phyloP scores from a whole-genome alignment of 169 alveolate species.

The Eimeria maxima region DNA sequence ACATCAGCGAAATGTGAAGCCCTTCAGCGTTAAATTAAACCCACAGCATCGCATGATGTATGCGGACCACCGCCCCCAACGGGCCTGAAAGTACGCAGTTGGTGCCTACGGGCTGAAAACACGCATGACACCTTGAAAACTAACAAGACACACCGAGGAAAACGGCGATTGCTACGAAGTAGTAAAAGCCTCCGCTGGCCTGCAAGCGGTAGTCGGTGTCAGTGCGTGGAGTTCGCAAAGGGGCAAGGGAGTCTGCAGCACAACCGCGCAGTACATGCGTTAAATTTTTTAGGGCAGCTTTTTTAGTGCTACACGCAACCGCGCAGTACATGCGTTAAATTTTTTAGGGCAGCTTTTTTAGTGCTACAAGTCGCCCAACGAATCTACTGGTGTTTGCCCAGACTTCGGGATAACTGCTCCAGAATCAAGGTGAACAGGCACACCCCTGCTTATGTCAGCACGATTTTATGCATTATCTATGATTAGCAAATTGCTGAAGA shows the following conservation, averaged over 20 bases:
- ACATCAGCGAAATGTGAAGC: not conserved
- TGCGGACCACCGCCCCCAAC: not conserved
- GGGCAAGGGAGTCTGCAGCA: constrained; percentile 72
- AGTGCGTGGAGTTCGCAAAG: constrained; percentile 37
- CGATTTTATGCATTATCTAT: not conserved
- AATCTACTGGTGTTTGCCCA: too few species aligned
- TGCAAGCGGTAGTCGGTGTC: constrained; percentile 24
- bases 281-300: not conserved
- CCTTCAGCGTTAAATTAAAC: not conserved
- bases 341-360: not conserved
- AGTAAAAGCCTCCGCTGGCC: constrained; percentile 40
- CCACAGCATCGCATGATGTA: not conserved
- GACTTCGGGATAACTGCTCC: too few species aligned
- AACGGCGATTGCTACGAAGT: constrained; percentile 29
- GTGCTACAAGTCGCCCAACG: too few species aligned
- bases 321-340: not conserved
- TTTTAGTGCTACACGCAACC: not conserved
- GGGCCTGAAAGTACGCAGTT: not conserved
- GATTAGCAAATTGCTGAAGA: not conserved
- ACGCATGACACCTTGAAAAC: not conserved
- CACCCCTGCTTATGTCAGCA: too few species aligned
- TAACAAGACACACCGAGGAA: constrained; percentile 9
- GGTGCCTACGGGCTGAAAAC: not conserved
- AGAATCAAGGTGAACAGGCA: too few species aligned
- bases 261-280: not conserved